Percentiles rank a stretch among this genome's conserved stretches.
Conservation (phyloP, 2,329 filamentous ascomycete species). For the Dothistroma pini region DNA sequence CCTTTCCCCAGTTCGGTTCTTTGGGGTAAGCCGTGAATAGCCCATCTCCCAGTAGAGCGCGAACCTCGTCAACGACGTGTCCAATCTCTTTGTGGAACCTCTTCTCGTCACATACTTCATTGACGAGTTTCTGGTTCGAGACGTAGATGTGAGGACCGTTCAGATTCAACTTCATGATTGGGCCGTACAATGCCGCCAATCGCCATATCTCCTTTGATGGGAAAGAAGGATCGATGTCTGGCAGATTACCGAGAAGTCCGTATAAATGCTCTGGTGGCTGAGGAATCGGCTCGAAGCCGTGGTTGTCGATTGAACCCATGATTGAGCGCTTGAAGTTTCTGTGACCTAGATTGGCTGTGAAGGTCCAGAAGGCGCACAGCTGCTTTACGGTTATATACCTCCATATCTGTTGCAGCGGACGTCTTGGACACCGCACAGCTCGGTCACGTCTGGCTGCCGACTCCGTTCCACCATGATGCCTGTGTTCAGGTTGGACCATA, state of each 20-base stretch:
- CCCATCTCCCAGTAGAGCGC: constrained; percentile 50
- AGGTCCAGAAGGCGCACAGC: neutral
- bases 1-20: constrained; percentile 38
- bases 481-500: neutral
- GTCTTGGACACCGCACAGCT: neutral
- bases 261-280: constrained; percentile 23
- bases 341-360: neutral
- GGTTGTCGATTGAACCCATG: neutral
- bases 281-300: constrained; percentile 8
- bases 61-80: constrained; percentile 51
- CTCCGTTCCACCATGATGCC: neutral
- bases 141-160: constrained; percentile 8
- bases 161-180: constrained; percentile 17
- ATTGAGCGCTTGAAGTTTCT: neutral
- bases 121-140: constrained; percentile 29
- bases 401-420: neutral
- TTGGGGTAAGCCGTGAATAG: constrained; percentile 41
- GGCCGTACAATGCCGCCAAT: constrained; percentile 23
- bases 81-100: constrained; percentile 57
- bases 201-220: constrained; percentile 12
- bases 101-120: constrained; percentile 39
- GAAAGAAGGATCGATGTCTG: constrained; percentile 19
- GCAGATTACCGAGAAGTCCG: constrained; percentile 19
- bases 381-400: neutral
- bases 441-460: neutral